Conservation (phyloP, 768 basidiomycete genomes). For the Boletus fagicola region DNA sequence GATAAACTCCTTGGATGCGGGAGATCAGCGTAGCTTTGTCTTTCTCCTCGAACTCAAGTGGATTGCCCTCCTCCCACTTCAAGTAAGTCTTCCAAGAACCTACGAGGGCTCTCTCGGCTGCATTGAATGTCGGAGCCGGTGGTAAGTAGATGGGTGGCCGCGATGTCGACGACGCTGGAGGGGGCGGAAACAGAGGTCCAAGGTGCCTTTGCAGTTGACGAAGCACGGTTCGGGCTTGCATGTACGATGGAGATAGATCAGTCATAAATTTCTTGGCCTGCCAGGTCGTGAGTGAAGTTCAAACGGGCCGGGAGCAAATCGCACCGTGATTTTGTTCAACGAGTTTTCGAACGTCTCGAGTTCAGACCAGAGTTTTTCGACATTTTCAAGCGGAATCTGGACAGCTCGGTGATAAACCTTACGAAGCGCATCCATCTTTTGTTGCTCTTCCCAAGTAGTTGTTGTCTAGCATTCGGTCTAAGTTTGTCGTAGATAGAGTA, state of each 20-base stretch:
- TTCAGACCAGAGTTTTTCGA: constrained; percentile 91
- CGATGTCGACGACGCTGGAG: constrained; percentile 41
- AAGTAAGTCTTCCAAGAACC: constrained; percentile 89
- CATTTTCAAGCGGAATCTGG: constrained; percentile 90
- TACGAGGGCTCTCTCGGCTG: constrained; percentile 70
- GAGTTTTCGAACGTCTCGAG: constrained; percentile 88
- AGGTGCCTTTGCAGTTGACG: constrained; percentile 76
- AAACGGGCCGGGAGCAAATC: constrained; percentile 15
- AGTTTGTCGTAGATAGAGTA: constrained; percentile 3
- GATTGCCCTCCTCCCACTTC: constrained; percentile 95
- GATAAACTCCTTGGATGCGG: constrained; percentile 79
- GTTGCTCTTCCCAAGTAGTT: constrained; percentile 93
- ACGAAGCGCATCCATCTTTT: constrained; percentile 90
- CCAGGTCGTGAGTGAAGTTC: constrained; percentile 9
- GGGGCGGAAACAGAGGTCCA: constrained; percentile 56
- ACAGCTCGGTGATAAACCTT: constrained; percentile 93
- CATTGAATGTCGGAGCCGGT: constrained; percentile 67
- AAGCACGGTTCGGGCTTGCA: constrained; percentile 90
- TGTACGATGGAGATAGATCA: constrained; percentile 89
- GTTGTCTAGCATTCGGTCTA: constrained; percentile 43
- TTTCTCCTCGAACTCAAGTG: constrained; percentile 86
- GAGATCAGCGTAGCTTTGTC: constrained; percentile 64
- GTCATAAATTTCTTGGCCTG: constrained; percentile 94
- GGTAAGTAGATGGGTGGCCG: constrained; percentile 58
- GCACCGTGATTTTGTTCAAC: constrained; percentile 81